Conservation (phyloP, 2,329 filamentous ascomycete genomes). For the Clathrospora elynae region DNA sequence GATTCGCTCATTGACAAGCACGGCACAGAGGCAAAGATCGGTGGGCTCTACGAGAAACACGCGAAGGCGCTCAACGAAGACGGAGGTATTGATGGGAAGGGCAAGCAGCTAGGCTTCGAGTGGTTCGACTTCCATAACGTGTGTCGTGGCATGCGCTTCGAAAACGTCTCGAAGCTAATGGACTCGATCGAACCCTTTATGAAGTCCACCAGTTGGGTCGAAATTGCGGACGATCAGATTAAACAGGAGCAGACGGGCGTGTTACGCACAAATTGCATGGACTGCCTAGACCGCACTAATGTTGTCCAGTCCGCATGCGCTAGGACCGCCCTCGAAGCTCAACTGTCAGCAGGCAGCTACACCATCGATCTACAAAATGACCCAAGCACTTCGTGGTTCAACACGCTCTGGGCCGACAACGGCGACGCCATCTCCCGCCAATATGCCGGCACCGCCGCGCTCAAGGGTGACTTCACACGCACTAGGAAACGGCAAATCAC, state of each 20-base stretch:
- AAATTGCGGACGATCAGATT: slow-evolving; percentile 55
- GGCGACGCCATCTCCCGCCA: slow-evolving; percentile 94
- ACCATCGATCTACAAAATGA: slow-evolving; percentile 76
- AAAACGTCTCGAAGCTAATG: slow-evolving; percentile 84
- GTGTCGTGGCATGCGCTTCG: slow-evolving; percentile 96
- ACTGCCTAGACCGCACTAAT: slow-evolving; percentile 94
- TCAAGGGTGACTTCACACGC: slow-evolving; percentile 96
- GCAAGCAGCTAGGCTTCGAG: slow-evolving; percentile 69
- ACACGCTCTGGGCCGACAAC: slow-evolving; percentile 95
- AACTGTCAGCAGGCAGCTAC: slow-evolving; percentile 76
- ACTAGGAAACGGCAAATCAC: slow-evolving; percentile 89
- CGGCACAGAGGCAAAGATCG: slow-evolving; percentile 78
- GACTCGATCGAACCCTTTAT: slow-evolving; percentile 71
- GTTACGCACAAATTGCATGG: slow-evolving; percentile 97
- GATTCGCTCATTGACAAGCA: slow-evolving; percentile 89
- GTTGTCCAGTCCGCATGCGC: slow-evolving; percentile 93
- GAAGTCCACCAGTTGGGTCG: slow-evolving; percentile 72
- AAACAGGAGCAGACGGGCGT: slow-evolving; percentile 69
- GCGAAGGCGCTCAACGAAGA: slow-evolving; percentile 68
- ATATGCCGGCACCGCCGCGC: slow-evolving; percentile 91
- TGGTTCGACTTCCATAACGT: slow-evolving; percentile 98
- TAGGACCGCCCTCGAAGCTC: slow-evolving; percentile 77
- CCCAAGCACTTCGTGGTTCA: slow-evolving; percentile 88
- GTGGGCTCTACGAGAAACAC: slow-evolving; percentile 74
- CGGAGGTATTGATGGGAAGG: slow-evolving; percentile 56